Percentiles rank a stretch among this genome's conserved stretches.
Conservation (phyloP, 2,329 filamentous ascomycete genomes). For the Xylariales sp. region DNA sequence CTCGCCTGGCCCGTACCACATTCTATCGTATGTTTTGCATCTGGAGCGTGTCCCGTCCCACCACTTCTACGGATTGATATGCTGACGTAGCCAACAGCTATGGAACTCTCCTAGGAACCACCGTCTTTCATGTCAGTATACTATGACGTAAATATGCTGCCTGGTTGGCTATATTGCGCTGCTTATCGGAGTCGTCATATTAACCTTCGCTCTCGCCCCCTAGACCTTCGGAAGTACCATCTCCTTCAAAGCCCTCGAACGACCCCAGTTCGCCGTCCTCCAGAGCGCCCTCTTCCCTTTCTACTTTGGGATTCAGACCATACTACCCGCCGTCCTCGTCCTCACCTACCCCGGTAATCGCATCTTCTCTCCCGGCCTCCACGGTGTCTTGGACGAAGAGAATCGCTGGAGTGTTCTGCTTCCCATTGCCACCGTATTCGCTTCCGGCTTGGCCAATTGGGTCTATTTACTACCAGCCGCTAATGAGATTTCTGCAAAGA, state of each 20-base stretch:
- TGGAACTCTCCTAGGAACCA: conserved; percentile 80
- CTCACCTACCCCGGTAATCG: conserved; percentile 72
- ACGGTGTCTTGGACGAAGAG: conserved; percentile 53
- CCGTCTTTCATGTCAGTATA: conserved; percentile 77
- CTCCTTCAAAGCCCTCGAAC: conserved; percentile 71
- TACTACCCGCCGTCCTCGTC: conserved; percentile 66
- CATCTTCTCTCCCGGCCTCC: conserved; percentile 41
- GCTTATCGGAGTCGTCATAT: no score
- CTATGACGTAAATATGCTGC: no score
- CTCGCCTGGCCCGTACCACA: conserved; percentile 69
- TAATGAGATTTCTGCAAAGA: conserved; percentile 66
- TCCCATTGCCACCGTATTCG: conserved; percentile 66
- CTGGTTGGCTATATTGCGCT: no score
- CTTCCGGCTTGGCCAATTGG: conserved; percentile 68
- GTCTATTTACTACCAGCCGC: conserved; percentile 71
- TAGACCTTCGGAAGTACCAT: conserved; percentile 73
- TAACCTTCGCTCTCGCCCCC: no score
- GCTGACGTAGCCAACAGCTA: conserved; percentile 52
- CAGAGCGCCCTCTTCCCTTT: conserved; percentile 80
- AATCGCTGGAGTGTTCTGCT: conserved; percentile 62
- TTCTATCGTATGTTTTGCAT: conserved; percentile 56
- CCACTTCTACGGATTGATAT: background rate
- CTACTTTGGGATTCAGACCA: conserved; percentile 83
- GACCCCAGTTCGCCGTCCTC: conserved; percentile 75
- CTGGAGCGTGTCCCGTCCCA: background rate